phyloP scores from a whole-genome alignment of 2,329 filamentous ascomycete species.

The Zarea fungicola region DNA sequence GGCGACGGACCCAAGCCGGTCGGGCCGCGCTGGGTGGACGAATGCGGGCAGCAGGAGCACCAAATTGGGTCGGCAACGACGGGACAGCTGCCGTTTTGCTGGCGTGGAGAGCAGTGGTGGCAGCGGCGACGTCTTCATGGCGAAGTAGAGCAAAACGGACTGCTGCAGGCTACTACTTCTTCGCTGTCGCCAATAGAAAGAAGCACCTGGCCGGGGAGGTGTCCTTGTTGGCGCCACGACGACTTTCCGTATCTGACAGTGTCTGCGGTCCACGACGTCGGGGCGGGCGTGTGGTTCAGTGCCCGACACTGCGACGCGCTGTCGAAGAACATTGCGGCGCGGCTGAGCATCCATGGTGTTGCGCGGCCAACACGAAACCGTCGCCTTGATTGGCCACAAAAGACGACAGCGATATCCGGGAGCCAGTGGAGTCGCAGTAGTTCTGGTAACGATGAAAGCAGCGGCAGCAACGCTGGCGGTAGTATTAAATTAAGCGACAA shows the following conservation, averaged over 20 bases:
- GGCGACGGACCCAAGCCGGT: slow-evolving; percentile 25
- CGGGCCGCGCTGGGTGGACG: slow-evolving; percentile 46
- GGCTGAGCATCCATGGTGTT: slow-evolving; percentile 29
- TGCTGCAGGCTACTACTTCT: neutral
- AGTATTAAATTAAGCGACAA: neutral
- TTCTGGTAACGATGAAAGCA: neutral
- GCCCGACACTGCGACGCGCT: slow-evolving; percentile 42
- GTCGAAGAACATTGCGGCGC: slow-evolving; percentile 37
- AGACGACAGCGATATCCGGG: neutral
- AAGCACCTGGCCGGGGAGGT: slow-evolving; percentile 24
- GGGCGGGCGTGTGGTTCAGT: slow-evolving; percentile 40
- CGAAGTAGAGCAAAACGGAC: too few relatives aligned
- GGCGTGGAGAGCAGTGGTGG: slow-evolving; percentile 20
- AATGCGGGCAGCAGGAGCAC: slow-evolving; percentile 38
- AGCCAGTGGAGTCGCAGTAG: too few relatives aligned
- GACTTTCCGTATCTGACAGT: slow-evolving; percentile 48
- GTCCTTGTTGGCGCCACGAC: slow-evolving; percentile 51
- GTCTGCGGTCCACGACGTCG: slow-evolving; percentile 37
- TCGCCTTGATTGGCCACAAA: neutral
- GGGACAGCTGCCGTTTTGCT: slow-evolving; percentile 37
- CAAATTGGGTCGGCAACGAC: slow-evolving; percentile 17
- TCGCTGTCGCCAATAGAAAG: neutral
- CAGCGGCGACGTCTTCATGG: neutral
- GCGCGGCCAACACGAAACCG: slow-evolving; percentile 1
- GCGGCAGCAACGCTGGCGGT: neutral